These are phyloP conservation scores for Plasmodium blacklocki DNA, from an alignment of 169 alveolate genomes.

Conservation along the genomic window DNA sequence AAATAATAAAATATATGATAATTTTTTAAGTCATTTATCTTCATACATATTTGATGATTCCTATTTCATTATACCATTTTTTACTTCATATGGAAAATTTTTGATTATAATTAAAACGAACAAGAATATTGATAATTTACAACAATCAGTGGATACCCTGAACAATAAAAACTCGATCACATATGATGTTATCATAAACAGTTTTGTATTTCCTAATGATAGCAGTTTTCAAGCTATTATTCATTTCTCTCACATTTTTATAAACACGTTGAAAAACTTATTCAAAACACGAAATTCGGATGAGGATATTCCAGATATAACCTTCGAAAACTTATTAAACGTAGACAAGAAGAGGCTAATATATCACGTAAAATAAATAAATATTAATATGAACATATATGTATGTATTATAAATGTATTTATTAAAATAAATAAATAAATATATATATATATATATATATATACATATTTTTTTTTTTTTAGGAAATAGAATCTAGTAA, in stretches of 20 bases:
- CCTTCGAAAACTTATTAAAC: conserved; percentile 13
- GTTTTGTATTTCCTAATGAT: conserved; percentile 72
- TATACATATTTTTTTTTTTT: neutral
- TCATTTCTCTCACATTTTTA: conserved; percentile 62
- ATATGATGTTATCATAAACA: conserved; percentile 57
- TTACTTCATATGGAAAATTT: conserved; percentile 75
- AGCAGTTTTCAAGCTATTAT: conserved; percentile 72
- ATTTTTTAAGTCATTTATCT: conserved; percentile 45
- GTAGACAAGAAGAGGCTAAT: conserved; percentile 47
- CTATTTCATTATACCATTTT: conserved; percentile 67
- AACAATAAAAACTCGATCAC: conserved; percentile 38
- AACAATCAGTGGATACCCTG: conserved; percentile 1
- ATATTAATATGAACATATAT: neutral
- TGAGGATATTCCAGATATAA: conserved; percentile 54
- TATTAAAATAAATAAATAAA: neutral
- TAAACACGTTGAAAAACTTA: conserved; percentile 28
- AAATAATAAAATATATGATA: conserved; percentile 35
- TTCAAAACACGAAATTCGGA: conserved; percentile 64
- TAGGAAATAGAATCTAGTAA: conserved; percentile 48
- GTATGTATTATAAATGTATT: neutral
- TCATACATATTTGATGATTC: conserved; percentile 50
- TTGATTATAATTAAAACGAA: conserved; percentile 47
- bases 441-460: neutral
- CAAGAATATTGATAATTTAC: conserved; percentile 1
- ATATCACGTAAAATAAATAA: conserved; percentile 11